A percentile compares a stretch with the other conserved stretches of the same genome.
phyloP scores from a whole-genome alignment of 2,329 filamentous ascomycete genomes.

The Trichoderma pleuroti region DNA sequence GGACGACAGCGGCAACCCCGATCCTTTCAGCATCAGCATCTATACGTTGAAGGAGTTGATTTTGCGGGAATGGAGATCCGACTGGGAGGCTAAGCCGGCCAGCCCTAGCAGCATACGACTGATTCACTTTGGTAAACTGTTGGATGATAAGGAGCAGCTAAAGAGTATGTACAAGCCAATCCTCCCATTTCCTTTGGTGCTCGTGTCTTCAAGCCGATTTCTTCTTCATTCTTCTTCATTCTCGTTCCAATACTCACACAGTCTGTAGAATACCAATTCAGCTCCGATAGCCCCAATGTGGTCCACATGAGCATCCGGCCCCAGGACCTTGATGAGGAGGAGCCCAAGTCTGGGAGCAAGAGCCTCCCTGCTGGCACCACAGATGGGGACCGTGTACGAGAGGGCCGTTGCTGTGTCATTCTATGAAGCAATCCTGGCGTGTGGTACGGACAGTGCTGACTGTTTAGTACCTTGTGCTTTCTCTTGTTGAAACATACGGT shows the following conservation, averaged over 20 bases:
- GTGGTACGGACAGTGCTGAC: neutral
- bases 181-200: neutral
- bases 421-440: conserved; percentile 36
- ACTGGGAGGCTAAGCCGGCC: conserved; percentile 84
- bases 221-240: neutral
- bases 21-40: conserved; percentile 86
- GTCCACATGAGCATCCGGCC: conserved; percentile 94
- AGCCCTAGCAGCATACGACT: conserved; percentile 86
- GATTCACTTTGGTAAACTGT: conserved; percentile 85
- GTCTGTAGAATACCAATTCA: conserved; percentile 71
- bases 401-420: conserved; percentile 48
- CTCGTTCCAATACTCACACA: neutral
- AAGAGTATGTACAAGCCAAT: conserved; percentile 61
- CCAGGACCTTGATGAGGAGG: conserved; percentile 79
- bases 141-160: conserved; percentile 82
- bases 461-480: neutral
- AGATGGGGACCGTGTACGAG: conserved; percentile 40
- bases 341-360: conserved; percentile 64
- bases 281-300: conserved; percentile 70
- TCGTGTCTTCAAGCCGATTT: neutral
- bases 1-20: conserved; percentile 56
- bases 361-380: conserved; percentile 40
- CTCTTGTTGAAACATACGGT: conserved; percentile 3
- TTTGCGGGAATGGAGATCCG: conserved; percentile 84
- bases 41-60: conserved; percentile 95